Evolutionary conservation across 305 asterid genomes (phyloP), one percentile per base, ranked within the genome.

Genomic region (Euphrasia arctica): DNA sequence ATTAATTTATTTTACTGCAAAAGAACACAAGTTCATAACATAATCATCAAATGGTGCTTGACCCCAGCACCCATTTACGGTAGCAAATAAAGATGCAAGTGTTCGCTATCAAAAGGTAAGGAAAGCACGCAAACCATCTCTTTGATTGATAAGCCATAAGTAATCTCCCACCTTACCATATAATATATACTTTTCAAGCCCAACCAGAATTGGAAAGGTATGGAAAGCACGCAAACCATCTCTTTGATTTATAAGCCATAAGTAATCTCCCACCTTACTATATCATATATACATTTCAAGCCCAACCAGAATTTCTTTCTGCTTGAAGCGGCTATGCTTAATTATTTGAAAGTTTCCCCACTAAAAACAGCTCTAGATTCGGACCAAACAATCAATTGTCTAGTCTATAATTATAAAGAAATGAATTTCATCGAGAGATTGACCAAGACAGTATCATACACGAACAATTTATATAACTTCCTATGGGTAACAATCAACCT

Each of bases 111-210:
- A 65, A 54, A 18, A n/a, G 0, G 7, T 65, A 54, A 5, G 13
- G 50, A 34, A 63, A 22, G 10, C 29, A 1, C 4, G 54, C 36
- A 14, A 41, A 4, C 34, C 9, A 50, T 36, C 45, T 57, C 52
- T 41, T 6, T 28, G 45, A 15, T 11, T 36, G 9, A 39, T 60
- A 48, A 52, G 15, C 34, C 55, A 45, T n/a, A 48, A 52, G 15
- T 45, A 63, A 45, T n/a, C 52, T 63, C 63, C 62, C 51, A 43
- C 31, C 62, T 54, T 63, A 61, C 29, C 45, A 61, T 49, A 71
- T 15, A 11, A 22, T 49, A 67, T 50, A 12, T 47, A 27, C 50
- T 7, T 55, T 45, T 11, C 52, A 54, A 54, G 51, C 18, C n/a
- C n/a, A n/a, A n/a, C n/a, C n/a, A n/a, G n/a, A n/a, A n/a, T n/a